Evolutionary conservation across 306 rosid genomes (phyloP).

Genomic region (Sindora glabra): DNA sequence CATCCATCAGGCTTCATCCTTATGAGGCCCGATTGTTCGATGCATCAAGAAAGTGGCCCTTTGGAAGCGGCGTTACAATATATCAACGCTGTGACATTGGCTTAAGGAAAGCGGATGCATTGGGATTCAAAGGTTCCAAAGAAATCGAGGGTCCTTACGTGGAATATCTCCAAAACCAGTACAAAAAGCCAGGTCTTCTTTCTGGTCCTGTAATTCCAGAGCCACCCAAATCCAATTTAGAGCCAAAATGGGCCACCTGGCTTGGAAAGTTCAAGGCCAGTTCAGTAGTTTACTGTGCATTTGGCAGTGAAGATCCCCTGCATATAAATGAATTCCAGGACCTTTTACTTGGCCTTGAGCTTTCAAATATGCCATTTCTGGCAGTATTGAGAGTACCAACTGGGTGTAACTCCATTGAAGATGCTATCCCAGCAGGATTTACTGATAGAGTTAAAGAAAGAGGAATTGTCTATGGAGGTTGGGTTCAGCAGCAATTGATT

Average conservation of each 20-base stretch:
- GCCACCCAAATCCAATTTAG: too few relatives aligned
- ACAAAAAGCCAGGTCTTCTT: not conserved
- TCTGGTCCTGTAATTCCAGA: not conserved
- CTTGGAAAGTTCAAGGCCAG: too few relatives aligned
- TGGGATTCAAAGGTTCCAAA: not conserved
- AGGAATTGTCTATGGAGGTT: too few relatives aligned
- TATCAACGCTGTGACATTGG: not conserved
- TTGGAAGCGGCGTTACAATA: not conserved
- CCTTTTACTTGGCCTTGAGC: not conserved
- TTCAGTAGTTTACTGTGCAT: too few relatives aligned
- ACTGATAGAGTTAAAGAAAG: too few relatives aligned
- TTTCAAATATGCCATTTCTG: not conserved
- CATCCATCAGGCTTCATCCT: too few relatives aligned
- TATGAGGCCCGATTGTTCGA: not conserved
- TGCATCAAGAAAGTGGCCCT: not conserved
- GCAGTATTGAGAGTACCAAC: not conserved
- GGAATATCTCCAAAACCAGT: not conserved
- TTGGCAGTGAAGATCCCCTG: too few relatives aligned
- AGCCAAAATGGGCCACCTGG: too few relatives aligned
- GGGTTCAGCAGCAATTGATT: too few relatives aligned
- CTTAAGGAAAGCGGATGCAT: not conserved
- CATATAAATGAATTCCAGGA: too few relatives aligned
- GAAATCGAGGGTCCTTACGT: not conserved
- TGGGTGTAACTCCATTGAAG: not conserved
- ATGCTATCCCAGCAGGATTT: too few relatives aligned